Base-by-base conservation (phyloP, 2,329 filamentous ascomycete species). In the Neonectria magnoliae region DNA sequence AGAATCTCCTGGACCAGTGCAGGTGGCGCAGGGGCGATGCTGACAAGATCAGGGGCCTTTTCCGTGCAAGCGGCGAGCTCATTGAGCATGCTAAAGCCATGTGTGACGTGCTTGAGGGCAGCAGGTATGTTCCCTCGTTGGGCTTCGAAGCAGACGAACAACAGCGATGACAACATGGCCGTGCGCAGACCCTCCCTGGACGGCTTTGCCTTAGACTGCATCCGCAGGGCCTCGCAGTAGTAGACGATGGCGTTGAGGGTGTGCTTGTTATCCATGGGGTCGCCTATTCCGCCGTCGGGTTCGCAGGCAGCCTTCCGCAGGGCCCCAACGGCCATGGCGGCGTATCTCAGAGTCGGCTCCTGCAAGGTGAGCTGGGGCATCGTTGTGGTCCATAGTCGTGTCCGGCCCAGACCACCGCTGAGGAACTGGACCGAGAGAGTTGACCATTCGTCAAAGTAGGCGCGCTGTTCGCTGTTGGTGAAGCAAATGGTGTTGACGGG, bases 61-160 rank as follows among this genome's bases (percentile, higher is more conserved):
- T 76, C 69, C 0, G 79, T 76, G 60, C 79, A 80, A 4, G 74
- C 73, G 0, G 78, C 73, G 11, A 81, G 75, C 59, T 81, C 79
- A 20, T 80, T 81, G 5, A 81, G 69, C 77, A 81, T 80, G 31
- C 75, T 78, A 52, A 81, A 81, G 41, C 80, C 80, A 36, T 81
- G 77, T 1, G 73, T 79, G 47, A 81, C 71, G 55, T 82, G 80
- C 59, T 81, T 80, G 4, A 82, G 74, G 5, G 80, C 79, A 2
- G 78, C 78, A 1, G 80, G 75, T 58, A 77, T 74, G 13, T 82
- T 81, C 2, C 79, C 80, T 5, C 80, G 71, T 62, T 80, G 78
- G 2, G 79, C 70, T 50, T 82, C 80, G 36, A 82, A 82, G 60
- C 80, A 81, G 42, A 82, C 78, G 44, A 82, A 82, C 0, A 82